Percentiles rank a stretch among this genome's conserved stretches.
phyloP scores from a whole-genome alignment of 352 stramenopile genomes.

The Pythium angustatum region DNA sequence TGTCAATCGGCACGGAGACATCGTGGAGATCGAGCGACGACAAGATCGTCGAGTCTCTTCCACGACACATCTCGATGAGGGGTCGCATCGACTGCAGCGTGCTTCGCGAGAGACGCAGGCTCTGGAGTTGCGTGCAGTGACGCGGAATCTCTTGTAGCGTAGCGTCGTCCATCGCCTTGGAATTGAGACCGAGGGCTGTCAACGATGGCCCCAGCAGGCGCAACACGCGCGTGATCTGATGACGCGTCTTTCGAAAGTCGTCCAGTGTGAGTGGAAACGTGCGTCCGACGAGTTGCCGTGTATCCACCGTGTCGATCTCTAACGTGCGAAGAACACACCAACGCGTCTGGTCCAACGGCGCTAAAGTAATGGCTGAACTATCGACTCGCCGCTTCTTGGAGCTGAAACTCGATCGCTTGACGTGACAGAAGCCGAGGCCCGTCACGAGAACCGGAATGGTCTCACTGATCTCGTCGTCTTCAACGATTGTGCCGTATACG shows the following conservation, averaged over 20 bases:
- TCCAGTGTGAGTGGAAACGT: not conserved
- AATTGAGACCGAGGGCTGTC: not conserved
- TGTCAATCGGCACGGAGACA: not conserved
- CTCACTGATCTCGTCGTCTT: not conserved
- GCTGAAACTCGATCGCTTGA: conserved; percentile 1
- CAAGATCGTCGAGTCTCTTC: not conserved
- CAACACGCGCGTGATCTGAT: not conserved
- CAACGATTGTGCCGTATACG: not conserved
- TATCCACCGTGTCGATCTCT: not conserved
- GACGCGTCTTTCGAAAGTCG: not conserved
- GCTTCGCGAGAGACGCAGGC: not conserved
- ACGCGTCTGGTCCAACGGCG: not conserved
- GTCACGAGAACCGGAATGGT: not conserved
- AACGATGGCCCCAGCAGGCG: not conserved
- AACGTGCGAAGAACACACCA: not conserved
- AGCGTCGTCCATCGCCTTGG: not conserved
- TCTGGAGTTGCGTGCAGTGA: conserved; percentile 1
- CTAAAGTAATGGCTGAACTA: no score
- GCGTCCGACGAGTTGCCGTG: not conserved
- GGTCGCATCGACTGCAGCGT: not conserved
- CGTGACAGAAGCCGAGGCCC: not conserved
- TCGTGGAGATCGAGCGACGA: conserved; percentile 7
- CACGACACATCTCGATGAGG: not conserved
- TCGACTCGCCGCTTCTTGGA: conserved; percentile 1
- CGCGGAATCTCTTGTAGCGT: not conserved